These are phyloP conservation scores for Pseudoturritis turrita DNA, from an alignment of 345 rosid genomes.

Conservation along the genomic window DNA sequence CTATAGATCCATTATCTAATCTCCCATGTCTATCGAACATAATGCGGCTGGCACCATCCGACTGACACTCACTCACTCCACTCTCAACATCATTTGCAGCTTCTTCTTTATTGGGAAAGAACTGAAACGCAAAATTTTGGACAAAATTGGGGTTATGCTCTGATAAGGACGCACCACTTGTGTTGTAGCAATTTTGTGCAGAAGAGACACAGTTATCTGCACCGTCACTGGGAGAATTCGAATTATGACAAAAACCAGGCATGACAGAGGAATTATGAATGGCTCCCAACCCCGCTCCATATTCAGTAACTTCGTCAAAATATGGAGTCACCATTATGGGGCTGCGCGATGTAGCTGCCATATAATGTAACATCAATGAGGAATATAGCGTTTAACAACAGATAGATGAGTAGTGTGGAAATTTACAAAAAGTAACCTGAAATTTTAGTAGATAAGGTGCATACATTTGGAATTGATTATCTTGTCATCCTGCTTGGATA, in stretches of 20 bases:
- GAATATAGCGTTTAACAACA: conserved; percentile 1
- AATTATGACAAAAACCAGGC: conserved; percentile 39
- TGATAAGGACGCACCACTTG: conserved; percentile 23
- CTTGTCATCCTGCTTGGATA: conserved; percentile 22
- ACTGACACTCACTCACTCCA: conserved; percentile 37
- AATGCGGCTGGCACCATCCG: conserved; percentile 37
- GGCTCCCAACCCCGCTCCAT: conserved; percentile 25
- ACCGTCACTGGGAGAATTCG: conserved; percentile 34
- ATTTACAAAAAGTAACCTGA: not conserved
- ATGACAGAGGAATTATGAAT: conserved; percentile 5
- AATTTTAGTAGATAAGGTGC: conserved; percentile 16
- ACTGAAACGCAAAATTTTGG: conserved; percentile 19
- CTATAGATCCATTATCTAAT: conserved; percentile 26
- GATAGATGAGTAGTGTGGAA: not conserved
- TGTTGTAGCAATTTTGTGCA: conserved; percentile 29
- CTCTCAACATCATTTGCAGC: conserved; percentile 34
- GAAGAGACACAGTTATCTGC: conserved; percentile 27
- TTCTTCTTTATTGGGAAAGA: conserved; percentile 34
- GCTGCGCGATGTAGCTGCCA: conserved; percentile 41
- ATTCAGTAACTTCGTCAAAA: conserved; percentile 15
- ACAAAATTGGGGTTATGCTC: conserved; percentile 11
- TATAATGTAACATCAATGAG: conserved; percentile 26
- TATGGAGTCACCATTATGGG: conserved; percentile 24
- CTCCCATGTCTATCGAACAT: conserved; percentile 32
- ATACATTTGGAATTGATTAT: conserved; percentile 37